These are phyloP conservation scores for Hippophae tibetana DNA, from an alignment of 306 rosid genomes.

Conservation along the genomic window DNA sequence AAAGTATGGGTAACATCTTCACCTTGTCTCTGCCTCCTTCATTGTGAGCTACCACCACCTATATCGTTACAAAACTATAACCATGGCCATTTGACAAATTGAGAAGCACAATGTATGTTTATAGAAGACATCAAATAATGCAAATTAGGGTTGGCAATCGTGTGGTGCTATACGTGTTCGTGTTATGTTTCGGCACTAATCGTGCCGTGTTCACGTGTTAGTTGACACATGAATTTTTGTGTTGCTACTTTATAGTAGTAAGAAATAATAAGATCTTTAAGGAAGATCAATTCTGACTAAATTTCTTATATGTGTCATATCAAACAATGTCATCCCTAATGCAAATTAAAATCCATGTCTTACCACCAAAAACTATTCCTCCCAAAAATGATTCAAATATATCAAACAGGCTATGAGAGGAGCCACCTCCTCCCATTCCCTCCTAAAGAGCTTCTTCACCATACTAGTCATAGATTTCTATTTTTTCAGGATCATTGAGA, in stretches of 20 bases:
- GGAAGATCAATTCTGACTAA: no score
- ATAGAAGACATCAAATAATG: neutral
- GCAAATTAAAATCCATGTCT: constrained; percentile 11
- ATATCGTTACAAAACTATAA: constrained; percentile 6
- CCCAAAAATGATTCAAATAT: constrained; percentile 61
- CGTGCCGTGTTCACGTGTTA: no score
- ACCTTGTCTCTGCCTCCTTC: constrained; percentile 64
- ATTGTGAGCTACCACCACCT: constrained; percentile 47
- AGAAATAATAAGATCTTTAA: no score
- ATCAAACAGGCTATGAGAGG: constrained; percentile 60
- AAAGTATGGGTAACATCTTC: constrained; percentile 64
- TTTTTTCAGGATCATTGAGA: constrained; percentile 61
- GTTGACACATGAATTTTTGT: no score
- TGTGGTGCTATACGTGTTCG: no score
- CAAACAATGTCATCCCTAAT: no score
- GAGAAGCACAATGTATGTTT: neutral
- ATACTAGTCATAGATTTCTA: constrained; percentile 60
- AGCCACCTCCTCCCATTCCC: constrained; percentile 56
- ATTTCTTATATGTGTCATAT: no score
- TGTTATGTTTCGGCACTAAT: no score
- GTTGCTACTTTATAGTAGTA: no score
- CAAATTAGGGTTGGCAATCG: neutral
- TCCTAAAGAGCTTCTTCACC: constrained; percentile 83
- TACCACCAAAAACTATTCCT: constrained; percentile 44
- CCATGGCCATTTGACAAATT: constrained; percentile 5